A percentile compares a stretch with the other conserved stretches of the same genome.
Evolutionary conservation across 768 basidiomycete species (phyloP).

Genomic region (Psilocybe subaeruginosa): DNA sequence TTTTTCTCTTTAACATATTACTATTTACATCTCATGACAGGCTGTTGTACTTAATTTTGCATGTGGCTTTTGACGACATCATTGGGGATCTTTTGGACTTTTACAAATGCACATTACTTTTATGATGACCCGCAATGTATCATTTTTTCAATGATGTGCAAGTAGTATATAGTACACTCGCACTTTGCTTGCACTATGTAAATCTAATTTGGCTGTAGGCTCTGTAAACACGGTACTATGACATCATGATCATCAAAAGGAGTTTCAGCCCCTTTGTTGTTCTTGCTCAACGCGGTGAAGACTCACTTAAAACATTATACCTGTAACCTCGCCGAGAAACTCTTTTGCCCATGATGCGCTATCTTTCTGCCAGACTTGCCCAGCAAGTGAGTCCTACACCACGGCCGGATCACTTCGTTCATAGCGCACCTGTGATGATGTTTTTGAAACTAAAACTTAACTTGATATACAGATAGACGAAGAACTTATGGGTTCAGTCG

Average conservation of each 20-base stretch:
- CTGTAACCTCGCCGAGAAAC: no score
- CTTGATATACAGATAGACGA: conserved; percentile 76
- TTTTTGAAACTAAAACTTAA: neutral
- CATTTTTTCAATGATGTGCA: neutral
- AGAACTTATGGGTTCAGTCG: conserved; percentile 86
- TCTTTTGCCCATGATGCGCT: conserved; percentile 49
- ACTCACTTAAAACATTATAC: no score
- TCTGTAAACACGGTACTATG: neutral
- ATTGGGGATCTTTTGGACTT: conserved; percentile 1
- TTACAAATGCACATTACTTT: neutral
- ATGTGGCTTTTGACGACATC: neutral
- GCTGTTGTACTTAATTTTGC: conserved; percentile 3
- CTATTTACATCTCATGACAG: neutral
- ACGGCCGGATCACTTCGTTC: no score
- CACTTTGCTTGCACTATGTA: neutral
- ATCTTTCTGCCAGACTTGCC: conserved; percentile 71
- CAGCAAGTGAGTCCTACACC: conserved; percentile 58
- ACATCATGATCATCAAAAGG: neutral
- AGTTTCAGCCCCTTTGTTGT: neutral
- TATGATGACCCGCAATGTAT: neutral
- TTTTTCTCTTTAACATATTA: neutral
- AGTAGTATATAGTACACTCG: neutral
- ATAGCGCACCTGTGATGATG: neutral
- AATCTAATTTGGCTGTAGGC: neutral
- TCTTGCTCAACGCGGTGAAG: no score